phyloP scores from a whole-genome alignment of 2,329 filamentous ascomycete genomes.

The Phialophora verrucosa region DNA sequence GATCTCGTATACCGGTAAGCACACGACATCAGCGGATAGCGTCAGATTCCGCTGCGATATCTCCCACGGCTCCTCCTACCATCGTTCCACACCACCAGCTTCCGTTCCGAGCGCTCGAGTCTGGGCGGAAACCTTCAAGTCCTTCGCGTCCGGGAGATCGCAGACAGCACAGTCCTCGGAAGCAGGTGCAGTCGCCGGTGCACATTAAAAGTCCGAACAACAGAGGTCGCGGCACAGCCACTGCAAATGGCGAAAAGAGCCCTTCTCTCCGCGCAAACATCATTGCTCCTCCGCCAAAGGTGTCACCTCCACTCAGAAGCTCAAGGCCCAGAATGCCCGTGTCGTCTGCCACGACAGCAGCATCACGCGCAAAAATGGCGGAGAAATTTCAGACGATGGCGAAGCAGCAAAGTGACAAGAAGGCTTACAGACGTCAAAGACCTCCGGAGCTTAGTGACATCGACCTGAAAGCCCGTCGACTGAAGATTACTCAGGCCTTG shows the following conservation, averaged over 20 bases:
- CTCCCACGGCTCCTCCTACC: conserved; percentile 18
- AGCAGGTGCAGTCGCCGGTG: conserved; percentile 42
- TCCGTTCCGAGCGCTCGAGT: conserved; percentile 23
- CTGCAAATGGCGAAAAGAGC: conserved; percentile 56
- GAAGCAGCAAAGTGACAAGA: conserved; percentile 46
- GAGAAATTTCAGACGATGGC: conserved; percentile 60
- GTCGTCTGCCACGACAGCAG: conserved; percentile 73
- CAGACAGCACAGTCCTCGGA: conserved; percentile 39
- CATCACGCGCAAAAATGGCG: conserved; percentile 69
- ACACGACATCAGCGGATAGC: conserved; percentile 30
- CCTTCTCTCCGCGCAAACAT: conserved; percentile 75
- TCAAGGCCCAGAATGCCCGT: conserved; percentile 81
- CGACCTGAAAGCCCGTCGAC: conserved; percentile 81
- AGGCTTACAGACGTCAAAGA: conserved; percentile 48
- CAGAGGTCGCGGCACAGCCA: conserved; percentile 44
- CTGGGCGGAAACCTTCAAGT: conserved; percentile 31
- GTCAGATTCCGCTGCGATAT: conserved; percentile 26
- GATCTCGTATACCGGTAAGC: conserved; percentile 36
- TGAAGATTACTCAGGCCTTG: conserved; percentile 83
- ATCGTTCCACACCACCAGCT: conserved; percentile 26
- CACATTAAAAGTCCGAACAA: conserved; percentile 46
- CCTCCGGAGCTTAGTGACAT: conserved; percentile 73
- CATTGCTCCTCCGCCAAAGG: conserved; percentile 70
- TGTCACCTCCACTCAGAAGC: conserved; percentile 79
- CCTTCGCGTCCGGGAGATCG: conserved; percentile 22